Percentiles rank a stretch among this genome's conserved stretches.
Conservation (phyloP, 208 protist genomes). For the Strigomonas culicis region DNA sequence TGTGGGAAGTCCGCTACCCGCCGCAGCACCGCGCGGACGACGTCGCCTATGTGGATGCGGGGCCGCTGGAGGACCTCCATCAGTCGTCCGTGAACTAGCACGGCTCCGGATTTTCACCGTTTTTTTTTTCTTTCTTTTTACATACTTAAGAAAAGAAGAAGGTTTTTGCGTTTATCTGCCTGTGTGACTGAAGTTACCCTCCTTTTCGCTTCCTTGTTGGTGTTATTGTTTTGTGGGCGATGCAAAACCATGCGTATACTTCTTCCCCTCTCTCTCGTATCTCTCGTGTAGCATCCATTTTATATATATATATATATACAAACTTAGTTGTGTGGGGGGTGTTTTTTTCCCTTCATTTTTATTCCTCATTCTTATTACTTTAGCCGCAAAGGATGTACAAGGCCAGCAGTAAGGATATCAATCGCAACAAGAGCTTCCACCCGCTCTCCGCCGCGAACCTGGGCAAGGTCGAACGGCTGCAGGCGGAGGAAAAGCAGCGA, state of each 20-base stretch:
- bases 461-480: conserved; percentile 53
- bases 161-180: not conserved
- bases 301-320: not conserved
- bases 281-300: not conserved
- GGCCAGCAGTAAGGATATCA: conserved; percentile 87
- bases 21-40: conserved; percentile 52
- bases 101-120: not conserved
- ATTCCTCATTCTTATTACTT: not conserved
- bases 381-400: conserved; percentile 57
- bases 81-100: conserved; percentile 37
- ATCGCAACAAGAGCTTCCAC: conserved; percentile 89
- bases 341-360: not conserved
- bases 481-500: conserved; percentile 40
- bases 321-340: no score
- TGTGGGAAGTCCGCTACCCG: conserved; percentile 88
- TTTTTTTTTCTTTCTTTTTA: conserved; percentile 6
- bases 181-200: not conserved
- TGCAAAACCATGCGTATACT: no score
- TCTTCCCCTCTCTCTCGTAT: not conserved
- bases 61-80: conserved; percentile 64
- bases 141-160: conserved; percentile 13
- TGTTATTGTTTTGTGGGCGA: no score
- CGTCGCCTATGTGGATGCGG: conserved; percentile 71
- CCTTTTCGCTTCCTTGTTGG: not conserved
- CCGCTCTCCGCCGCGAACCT: conserved; percentile 77